phyloP scores from a whole-genome alignment of 352 stramenopile species.

The Phytophthora boehmeriae region DNA sequence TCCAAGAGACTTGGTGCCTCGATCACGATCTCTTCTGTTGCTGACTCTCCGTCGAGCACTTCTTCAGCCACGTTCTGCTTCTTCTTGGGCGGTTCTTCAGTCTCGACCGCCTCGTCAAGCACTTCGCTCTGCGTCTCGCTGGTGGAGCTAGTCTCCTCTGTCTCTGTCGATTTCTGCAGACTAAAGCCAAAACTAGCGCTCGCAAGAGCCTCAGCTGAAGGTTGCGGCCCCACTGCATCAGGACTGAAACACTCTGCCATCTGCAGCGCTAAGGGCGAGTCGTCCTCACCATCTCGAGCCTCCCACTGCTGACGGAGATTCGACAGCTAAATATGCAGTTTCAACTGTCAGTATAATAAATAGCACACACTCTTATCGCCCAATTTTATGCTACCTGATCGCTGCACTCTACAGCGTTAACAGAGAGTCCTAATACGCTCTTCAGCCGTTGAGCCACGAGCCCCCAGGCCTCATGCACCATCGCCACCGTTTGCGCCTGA shows the following conservation, averaged over 20 bases:
- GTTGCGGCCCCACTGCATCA: background rate
- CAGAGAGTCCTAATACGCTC: background rate
- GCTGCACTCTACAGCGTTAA: slow-evolving; percentile 30
- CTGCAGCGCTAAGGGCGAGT: background rate
- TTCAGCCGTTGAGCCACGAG: slow-evolving; percentile 20
- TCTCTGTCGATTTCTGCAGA: background rate
- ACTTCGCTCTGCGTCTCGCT: background rate
- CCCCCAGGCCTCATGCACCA: slow-evolving; percentile 37
- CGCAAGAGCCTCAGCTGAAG: background rate
- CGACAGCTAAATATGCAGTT: background rate
- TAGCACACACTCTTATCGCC: too few species aligned
- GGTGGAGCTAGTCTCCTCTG: background rate
- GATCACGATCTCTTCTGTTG: background rate
- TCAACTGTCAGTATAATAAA: background rate
- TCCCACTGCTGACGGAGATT: slow-evolving; percentile 33
- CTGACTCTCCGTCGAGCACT: background rate
- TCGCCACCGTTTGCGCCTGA: slow-evolving; percentile 30
- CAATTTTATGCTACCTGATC: slow-evolving; percentile 17
- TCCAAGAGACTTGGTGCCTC: background rate
- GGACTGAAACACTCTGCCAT: slow-evolving; percentile 32
- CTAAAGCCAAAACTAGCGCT: background rate
- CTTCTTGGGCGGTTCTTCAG: background rate
- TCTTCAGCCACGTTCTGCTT: background rate
- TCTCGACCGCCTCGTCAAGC: background rate
- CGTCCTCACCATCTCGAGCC: background rate